Evolutionary conservation across 441 rosid genomes (phyloP).

Genomic region (Populus hybrid): DNA sequence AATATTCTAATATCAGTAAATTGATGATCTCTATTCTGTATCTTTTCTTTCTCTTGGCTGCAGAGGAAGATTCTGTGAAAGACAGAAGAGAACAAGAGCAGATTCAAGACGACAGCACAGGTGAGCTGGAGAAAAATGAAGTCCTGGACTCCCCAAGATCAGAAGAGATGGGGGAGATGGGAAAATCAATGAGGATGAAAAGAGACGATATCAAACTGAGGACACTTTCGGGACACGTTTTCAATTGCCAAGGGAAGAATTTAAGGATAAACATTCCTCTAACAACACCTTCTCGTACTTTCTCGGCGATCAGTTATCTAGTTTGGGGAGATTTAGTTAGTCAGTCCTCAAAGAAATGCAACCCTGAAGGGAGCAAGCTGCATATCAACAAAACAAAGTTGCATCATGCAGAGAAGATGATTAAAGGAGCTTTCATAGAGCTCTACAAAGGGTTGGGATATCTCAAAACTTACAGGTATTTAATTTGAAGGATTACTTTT

Average conservation of each 20-base stretch:
- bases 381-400: constrained; percentile 70
- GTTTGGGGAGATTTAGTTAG: constrained; percentile 69
- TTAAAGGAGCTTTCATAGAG: constrained; percentile 76
- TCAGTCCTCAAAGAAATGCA: constrained; percentile 59
- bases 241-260: constrained; percentile 75
- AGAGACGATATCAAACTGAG: constrained; percentile 46
- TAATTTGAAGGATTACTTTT: neutral
- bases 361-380: constrained; percentile 50
- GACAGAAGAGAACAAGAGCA: constrained; percentile 64
- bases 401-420: constrained; percentile 92
- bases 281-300: constrained; percentile 73
- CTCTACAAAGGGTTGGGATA: constrained; percentile 85
- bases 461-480: constrained; percentile 82
- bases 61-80: constrained; percentile 68
- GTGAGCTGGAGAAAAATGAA: constrained; percentile 39
- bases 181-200: constrained; percentile 40
- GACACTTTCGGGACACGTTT: constrained; percentile 46
- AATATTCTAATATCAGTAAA: neutral
- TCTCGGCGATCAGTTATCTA: constrained; percentile 75
- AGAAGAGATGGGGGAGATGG: constrained; percentile 44
- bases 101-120: constrained; percentile 39
- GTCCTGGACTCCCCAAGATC: constrained; percentile 40
- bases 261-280: constrained; percentile 78
- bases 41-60: constrained; percentile 17
- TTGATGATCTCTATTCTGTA: neutral